These are phyloP conservation scores for Alternaria triticina DNA, from an alignment of 2,329 filamentous ascomycete species.

Conservation along the genomic window DNA sequence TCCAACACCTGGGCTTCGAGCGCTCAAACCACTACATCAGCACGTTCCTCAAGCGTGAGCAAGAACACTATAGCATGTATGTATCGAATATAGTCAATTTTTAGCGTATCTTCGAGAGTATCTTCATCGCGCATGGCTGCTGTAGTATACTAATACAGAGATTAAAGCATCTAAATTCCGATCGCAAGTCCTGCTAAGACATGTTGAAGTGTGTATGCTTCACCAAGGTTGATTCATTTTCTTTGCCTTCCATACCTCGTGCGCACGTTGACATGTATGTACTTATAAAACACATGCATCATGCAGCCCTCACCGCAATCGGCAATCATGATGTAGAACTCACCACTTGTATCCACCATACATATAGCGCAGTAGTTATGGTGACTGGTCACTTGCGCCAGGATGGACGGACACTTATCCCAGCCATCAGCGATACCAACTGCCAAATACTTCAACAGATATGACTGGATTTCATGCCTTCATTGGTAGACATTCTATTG, in stretches of 20 bases:
- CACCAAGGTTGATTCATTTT: not conserved
- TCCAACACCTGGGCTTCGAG: not conserved
- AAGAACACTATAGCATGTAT: not conserved
- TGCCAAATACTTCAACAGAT: not conserved
- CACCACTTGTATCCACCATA: not conserved
- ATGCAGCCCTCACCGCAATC: not conserved
- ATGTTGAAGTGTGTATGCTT: not conserved
- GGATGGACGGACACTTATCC: too few species aligned
- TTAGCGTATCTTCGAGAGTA: not conserved
- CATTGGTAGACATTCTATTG: not conserved
- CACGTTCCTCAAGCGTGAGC: not conserved
- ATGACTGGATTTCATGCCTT: not conserved
- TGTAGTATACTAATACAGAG: not conserved
- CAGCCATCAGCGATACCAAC: not conserved
- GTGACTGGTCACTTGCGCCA: not conserved
- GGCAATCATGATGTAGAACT: rapidly evolving
- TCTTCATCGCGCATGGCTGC: not conserved
- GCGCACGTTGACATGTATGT: not conserved
- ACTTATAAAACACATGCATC: rapidly evolving
- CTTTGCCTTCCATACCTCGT: not conserved
- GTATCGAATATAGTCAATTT: not conserved
- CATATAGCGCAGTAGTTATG: not conserved
- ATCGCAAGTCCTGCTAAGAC: rapidly evolving
- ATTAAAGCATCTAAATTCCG: rapidly evolving
- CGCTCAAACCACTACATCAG: not conserved